These are phyloP conservation scores for Colletotrichum plurivorum DNA, from an alignment of 2,329 filamentous ascomycete genomes.

Conservation along the genomic window DNA sequence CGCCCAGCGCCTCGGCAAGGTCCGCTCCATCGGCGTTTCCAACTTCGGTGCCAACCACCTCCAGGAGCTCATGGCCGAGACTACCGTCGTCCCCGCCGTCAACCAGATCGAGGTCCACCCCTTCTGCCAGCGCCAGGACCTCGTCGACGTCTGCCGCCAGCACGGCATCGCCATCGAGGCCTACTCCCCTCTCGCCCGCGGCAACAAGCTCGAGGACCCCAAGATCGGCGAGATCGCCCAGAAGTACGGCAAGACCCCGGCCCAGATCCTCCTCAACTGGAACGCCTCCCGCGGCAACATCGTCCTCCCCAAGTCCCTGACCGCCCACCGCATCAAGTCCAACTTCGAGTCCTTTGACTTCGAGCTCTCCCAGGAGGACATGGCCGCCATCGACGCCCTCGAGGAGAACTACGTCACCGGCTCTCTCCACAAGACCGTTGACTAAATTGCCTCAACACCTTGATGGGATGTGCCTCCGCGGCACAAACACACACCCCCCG, in stretches of 20 bases:
- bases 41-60: conserved; percentile 53
- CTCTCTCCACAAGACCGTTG: conserved; percentile 56
- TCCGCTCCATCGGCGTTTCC: conserved; percentile 60
- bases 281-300: conserved; percentile 70
- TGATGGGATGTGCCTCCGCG: conserved; percentile 7
- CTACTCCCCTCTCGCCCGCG: conserved; percentile 63
- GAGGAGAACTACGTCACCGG: conserved; percentile 47
- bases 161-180: conserved; percentile 72
- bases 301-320: conserved; percentile 76
- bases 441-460: conserved; percentile 46
- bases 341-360: conserved; percentile 78
- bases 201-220: conserved; percentile 65
- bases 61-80: conserved; percentile 53
- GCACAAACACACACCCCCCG: background rate
- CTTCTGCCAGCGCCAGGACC: conserved; percentile 65
- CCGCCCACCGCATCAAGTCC: conserved; percentile 69
- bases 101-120: conserved; percentile 76
- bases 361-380: conserved; percentile 68
- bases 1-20: conserved; percentile 53
- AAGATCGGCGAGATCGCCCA: conserved; percentile 67
- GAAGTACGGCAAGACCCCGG: conserved; percentile 68
- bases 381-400: conserved; percentile 50
- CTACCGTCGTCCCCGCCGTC: conserved; percentile 63
- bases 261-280: conserved; percentile 73
- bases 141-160: conserved; percentile 71